Evolutionary conservation across 2,329 filamentous ascomycete genomes (phyloP).

Genomic region (Colletotrichum orbiculare): DNA sequence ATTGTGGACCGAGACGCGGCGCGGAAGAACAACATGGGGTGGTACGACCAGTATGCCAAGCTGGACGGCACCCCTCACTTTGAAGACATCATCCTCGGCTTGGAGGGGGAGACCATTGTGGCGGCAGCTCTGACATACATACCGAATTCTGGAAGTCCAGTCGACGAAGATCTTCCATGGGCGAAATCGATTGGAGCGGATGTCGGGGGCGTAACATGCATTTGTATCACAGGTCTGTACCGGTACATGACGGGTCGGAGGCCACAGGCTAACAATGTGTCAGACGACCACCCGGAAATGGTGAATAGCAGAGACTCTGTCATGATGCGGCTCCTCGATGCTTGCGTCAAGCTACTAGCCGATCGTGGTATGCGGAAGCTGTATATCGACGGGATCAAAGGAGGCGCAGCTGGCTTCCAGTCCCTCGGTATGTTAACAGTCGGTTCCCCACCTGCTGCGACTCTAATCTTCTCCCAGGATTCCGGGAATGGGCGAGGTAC

Average conservation of each 20-base stretch:
- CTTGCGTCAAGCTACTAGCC: conserved; percentile 59
- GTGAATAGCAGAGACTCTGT: conserved; percentile 59
- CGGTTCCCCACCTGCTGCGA: background rate
- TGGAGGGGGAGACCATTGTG: conserved; percentile 60
- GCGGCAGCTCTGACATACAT: conserved; percentile 66
- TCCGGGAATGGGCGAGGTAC: conserved; percentile 68
- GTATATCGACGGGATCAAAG: conserved; percentile 66
- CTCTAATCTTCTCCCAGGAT: conserved; percentile 53
- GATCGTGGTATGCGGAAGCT: conserved; percentile 63
- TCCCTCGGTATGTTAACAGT: conserved; percentile 58
- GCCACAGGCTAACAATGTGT: conserved; percentile 16
- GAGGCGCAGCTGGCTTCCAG: conserved; percentile 61
- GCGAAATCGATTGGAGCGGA: conserved; percentile 59
- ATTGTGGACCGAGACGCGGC: conserved; percentile 61
- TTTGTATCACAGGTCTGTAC: conserved; percentile 66
- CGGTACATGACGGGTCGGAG: conserved; percentile 2
- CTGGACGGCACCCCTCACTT: conserved; percentile 60
- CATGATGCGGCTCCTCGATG: conserved; percentile 64
- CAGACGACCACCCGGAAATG: conserved; percentile 57
- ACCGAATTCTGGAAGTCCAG: conserved; percentile 56
- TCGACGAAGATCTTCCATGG: conserved; percentile 66
- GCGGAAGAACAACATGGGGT: conserved; percentile 62
- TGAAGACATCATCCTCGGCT: conserved; percentile 64
- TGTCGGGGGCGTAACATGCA: conserved; percentile 69
- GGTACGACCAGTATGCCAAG: conserved; percentile 69